Base-by-base conservation (phyloP, 2,329 filamentous ascomycete species). In the Cytospora piceicola region DNA sequence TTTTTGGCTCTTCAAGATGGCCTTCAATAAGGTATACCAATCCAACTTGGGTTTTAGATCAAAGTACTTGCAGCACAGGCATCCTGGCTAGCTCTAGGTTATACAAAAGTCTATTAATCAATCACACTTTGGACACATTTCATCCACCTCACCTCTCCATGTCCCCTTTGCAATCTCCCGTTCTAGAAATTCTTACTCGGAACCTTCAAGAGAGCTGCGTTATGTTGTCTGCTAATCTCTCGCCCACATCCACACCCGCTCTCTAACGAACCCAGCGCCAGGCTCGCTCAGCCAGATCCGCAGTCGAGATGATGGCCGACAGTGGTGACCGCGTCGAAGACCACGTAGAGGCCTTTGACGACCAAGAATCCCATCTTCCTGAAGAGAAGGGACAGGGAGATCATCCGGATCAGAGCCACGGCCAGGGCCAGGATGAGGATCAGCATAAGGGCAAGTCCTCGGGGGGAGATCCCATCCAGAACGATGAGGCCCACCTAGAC, bases 401-500 rank as follows among this genome's bases (percentile, higher is more conserved):
- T 2, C 30, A 63, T 49, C 42, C 29, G 11, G 27, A 46, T 15
- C 55, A 8, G 15, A 11, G 55, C 12, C 29, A 77, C 51, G 71
- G 76, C 54, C 73, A 77, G 58, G 70, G 74, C 8, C 72, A 76
- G 54, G 70, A 71, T 24, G n/a, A 29, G 29, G 34, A 59, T 49
- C 64, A 4, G n/a, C n/a, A 72, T 17, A 68, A 73, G 66, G 74
- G 70, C 7, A 34, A 63, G 9, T 27, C 60, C 3, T 20, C 60
- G 1, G 60, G 60, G 17, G 60, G 61, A 2, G 36, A 51, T 4
- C 53, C 61, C 7, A 75, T 78, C 61, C 72, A 74, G 49, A 76
- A 77, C 64, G 80, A 81, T 58, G 73, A 78, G 63, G 73, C 75
- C 14, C 79, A 83, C 70, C 73, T 83, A 20, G 72, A 80, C 46